Percentiles rank a stretch among this genome's conserved stretches.
Conservation (phyloP, 169 alveolate genomes). For the Babesia gibsoni region DNA sequence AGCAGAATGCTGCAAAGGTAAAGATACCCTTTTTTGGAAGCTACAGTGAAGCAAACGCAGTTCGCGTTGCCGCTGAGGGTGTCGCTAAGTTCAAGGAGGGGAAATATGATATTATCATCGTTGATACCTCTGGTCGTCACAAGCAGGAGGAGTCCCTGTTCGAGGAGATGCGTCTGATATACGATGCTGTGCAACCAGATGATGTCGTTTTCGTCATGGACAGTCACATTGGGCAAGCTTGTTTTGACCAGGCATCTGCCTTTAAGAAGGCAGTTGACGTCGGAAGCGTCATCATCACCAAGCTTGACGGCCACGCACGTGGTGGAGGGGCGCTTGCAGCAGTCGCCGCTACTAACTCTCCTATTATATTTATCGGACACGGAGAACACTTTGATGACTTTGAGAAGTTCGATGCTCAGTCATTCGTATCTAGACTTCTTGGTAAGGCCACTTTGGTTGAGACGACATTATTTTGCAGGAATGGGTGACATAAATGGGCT, state of each 20-base stretch:
- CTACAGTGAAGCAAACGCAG: slow-evolving; percentile 99
- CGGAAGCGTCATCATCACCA: slow-evolving; percentile 98
- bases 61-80: slow-evolving; percentile 97
- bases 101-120: slow-evolving; percentile 95
- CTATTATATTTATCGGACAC: slow-evolving; percentile 93
- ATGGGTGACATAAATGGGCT: slow-evolving; percentile 97
- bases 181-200: slow-evolving; percentile 93
- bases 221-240: slow-evolving; percentile 98
- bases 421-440: slow-evolving; percentile 95
- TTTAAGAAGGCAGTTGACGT: slow-evolving; percentile 94
- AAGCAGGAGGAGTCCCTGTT: slow-evolving; percentile 97
- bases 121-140: slow-evolving; percentile 99
- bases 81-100: slow-evolving; percentile 92
- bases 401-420: slow-evolving; percentile 95
- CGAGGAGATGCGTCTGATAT: slow-evolving; percentile 98
- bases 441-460: slow-evolving; percentile 40
- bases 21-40: slow-evolving; percentile 98
- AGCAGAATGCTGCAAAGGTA: slow-evolving; percentile 98
- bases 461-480: slow-evolving; percentile 68
- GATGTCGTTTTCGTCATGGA: slow-evolving; percentile 97
- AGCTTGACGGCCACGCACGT: slow-evolving; percentile 99
- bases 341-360: slow-evolving; percentile 93
- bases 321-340: slow-evolving; percentile 99
- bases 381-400: slow-evolving; percentile 99
- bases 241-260: slow-evolving; percentile 98